A percentile compares a stretch with the other conserved stretches of the same genome.
These are phyloP conservation scores for Aspergillus cavernicola DNA, from an alignment of 495 filamentous ascomycete genomes.

Conservation along the genomic window DNA sequence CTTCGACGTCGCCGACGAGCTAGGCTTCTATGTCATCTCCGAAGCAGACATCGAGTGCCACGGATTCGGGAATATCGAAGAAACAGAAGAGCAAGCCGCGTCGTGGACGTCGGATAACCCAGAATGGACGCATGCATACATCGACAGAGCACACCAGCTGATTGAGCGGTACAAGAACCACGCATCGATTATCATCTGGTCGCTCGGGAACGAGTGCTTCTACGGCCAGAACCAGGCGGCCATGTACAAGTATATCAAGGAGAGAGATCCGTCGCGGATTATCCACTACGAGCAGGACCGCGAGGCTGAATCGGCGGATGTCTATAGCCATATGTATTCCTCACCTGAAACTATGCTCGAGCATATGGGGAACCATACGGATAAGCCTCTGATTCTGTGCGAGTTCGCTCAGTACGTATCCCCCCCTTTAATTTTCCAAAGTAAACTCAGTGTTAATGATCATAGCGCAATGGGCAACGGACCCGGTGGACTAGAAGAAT, in stretches of 20 bases:
- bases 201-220: conserved; percentile 10
- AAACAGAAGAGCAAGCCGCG: neutral
- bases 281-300: conserved; percentile 12
- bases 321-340: conserved; percentile 11
- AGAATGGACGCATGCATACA: conserved; percentile 8
- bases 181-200: conserved; percentile 10
- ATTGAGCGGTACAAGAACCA: conserved; percentile 14
- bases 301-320: conserved; percentile 2
- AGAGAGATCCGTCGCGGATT: conserved; percentile 6
- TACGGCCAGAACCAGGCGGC: conserved; percentile 11
- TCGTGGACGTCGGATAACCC: conserved; percentile 13
- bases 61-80: neutral
- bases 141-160: conserved; percentile 8
- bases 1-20: conserved; percentile 1
- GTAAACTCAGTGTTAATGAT: neutral
- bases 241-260: conserved; percentile 11
- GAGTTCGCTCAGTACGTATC: conserved; percentile 10
- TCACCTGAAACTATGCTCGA: neutral
- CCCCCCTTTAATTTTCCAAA: neutral
- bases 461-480: conserved; percentile 11
- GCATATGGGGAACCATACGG: neutral
- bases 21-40: conserved; percentile 1
- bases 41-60: conserved; percentile 7
- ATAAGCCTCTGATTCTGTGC: conserved; percentile 2
- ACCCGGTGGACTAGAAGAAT: conserved; percentile 11